Evolutionary conservation across 495 filamentous ascomycete genomes (phyloP).

Genomic region (Glutinoglossum americanum): DNA sequence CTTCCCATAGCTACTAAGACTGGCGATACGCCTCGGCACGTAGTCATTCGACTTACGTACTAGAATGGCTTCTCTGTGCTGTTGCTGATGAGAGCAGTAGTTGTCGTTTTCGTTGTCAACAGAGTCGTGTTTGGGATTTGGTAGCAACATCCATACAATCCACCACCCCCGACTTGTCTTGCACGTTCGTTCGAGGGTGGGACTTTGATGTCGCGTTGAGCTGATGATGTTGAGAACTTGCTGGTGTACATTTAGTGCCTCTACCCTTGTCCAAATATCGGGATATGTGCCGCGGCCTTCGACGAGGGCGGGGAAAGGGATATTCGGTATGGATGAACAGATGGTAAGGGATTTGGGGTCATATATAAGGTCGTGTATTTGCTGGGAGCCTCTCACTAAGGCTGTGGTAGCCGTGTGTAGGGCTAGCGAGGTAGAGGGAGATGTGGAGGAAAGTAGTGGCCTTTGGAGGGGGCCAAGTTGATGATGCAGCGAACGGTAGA

Average conservation of each 20-base stretch:
- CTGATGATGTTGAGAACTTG: conserved; percentile 59
- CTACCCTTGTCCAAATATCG: conserved; percentile 46
- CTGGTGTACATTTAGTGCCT: conserved; percentile 78
- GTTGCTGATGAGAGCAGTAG: conserved; percentile 16
- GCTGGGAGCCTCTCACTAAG: conserved; percentile 5
- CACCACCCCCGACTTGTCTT: conserved; percentile 91
- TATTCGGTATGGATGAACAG: conserved; percentile 75
- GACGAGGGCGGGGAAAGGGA: conserved; percentile 37
- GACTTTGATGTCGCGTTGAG: conserved; percentile 31
- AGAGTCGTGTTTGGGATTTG: not conserved
- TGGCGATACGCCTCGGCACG: conserved; percentile 13
- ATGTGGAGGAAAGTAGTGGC: conserved; percentile 45
- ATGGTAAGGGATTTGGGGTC: conserved; percentile 57
- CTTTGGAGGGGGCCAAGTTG: conserved; percentile 62
- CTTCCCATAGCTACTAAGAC: conserved; percentile 10
- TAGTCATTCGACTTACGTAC: conserved; percentile 60
- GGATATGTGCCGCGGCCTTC: not conserved
- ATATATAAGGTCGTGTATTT: conserved; percentile 67
- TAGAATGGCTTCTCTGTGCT: conserved; percentile 44
- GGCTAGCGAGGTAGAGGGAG: conserved; percentile 24
- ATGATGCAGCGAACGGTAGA: conserved; percentile 66
- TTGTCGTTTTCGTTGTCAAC: conserved; percentile 7
- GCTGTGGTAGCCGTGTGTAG: conserved; percentile 12
- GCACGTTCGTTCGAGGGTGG: conserved; percentile 65
- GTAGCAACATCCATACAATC: conserved; percentile 74